These are phyloP conservation scores for Chlamydomonas schloesseri DNA, from an alignment of 139 green algal genomes.

Conservation along the genomic window DNA sequence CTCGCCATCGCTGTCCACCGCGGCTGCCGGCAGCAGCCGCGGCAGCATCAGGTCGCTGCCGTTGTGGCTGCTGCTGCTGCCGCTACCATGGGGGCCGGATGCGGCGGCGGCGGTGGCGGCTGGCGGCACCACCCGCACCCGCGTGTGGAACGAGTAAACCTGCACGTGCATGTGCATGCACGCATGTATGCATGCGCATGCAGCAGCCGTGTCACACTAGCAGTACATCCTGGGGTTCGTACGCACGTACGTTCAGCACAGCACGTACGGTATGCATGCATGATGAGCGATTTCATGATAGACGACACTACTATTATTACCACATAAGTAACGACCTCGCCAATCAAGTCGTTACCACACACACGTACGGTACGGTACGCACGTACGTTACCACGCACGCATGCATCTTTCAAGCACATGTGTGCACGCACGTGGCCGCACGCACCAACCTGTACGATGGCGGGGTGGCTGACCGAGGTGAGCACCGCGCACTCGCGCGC, in stretches of 20 bases:
- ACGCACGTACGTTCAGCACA: too few relatives aligned
- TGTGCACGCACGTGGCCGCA: background rate
- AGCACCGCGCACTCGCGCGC: slow-evolving; percentile 19
- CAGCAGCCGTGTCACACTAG: background rate
- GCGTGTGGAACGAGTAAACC: slow-evolving; percentile 33
- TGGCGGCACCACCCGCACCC: background rate
- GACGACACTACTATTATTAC: too few relatives aligned
- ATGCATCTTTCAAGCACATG: too few relatives aligned
- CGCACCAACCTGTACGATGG: slow-evolving; percentile 16
- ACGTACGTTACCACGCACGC: too few relatives aligned
- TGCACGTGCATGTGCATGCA: background rate
- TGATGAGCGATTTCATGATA: too few relatives aligned
- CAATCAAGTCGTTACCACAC: too few relatives aligned
- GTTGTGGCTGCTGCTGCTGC: too few relatives aligned
- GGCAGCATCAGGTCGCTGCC: background rate
- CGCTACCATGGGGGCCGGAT: too few relatives aligned
- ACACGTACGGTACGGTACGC: too few relatives aligned
- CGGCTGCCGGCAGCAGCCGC: slow-evolving; percentile 3
- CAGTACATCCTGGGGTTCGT: background rate
- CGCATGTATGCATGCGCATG: background rate
- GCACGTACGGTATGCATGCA: too few relatives aligned
- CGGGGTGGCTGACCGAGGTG: background rate
- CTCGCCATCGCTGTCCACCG: background rate
- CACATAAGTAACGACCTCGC: too few relatives aligned
- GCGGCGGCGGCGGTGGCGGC: background rate